Evolutionary conservation across 371 early-diverging fungal genomes (phyloP).

Genomic region (Catenaria anguillulae): DNA sequence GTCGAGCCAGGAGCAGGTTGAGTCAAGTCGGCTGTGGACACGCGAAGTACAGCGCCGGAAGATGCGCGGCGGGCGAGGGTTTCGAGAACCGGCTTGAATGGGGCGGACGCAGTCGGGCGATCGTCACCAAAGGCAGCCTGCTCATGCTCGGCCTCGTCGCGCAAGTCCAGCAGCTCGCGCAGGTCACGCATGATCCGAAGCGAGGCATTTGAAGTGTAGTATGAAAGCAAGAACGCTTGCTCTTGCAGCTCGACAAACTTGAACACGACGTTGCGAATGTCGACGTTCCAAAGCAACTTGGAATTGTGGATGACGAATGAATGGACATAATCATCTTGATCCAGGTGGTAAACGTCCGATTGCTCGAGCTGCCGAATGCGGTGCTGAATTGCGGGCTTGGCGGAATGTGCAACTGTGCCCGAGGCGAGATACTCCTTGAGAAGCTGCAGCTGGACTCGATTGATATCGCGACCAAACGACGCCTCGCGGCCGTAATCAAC

Average conservation of each 20-base stretch:
- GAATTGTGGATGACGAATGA: slow-evolving; percentile 1
- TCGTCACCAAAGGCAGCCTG: no score
- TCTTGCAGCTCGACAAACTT: background rate
- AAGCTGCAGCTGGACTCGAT: background rate
- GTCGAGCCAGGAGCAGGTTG: no score
- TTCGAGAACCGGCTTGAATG: no score
- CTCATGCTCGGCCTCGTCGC: no score
- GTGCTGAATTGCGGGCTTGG: background rate
- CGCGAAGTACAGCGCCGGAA: no score
- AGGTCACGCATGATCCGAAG: background rate
- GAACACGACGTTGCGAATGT: background rate
- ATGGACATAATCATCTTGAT: background rate
- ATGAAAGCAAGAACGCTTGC: background rate
- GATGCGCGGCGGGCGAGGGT: no score
- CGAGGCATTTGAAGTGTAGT: background rate
- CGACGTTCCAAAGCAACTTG: background rate
- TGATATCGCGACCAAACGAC: background rate
- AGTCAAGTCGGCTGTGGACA: no score
- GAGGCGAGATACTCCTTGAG: background rate
- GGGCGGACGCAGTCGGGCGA: no score
- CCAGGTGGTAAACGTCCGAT: background rate
- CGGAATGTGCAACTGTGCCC: background rate
- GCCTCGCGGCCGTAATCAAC: slow-evolving; percentile 4
- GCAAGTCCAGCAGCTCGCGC: background rate
- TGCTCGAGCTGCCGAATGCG: background rate